Base-by-base conservation (phyloP, 768 basidiomycete genomes). In the Jaapia argillacea region DNA sequence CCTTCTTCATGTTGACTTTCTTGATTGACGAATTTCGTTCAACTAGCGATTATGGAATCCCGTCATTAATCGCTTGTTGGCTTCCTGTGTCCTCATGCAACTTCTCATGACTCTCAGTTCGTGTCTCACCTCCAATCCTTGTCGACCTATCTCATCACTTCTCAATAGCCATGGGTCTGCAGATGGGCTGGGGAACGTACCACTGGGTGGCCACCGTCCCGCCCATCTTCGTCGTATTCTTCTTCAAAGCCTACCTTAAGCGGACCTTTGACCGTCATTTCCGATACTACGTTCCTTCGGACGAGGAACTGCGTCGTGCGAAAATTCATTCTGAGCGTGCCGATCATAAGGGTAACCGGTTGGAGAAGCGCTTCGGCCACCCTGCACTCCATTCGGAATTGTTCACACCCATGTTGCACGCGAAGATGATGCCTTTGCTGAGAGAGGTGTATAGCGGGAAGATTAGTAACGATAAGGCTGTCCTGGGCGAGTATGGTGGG, bases 331-430 rank as follows among this genome's bases (percentile, higher is more conserved):
- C 89, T 0, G 77, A 83, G 42, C 77, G 79, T 38, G 73, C 77
- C 1, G 93, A 97, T 58, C 67, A 72, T 45, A 70, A 71, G 27
- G 72, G 81, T 43, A 73, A 84, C 56, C 75, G 85, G 25, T 75
- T 98, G 24, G 82, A 82, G 65, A 90, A 81, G 58, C 82, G 94
- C 23, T 99, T 98, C 64, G 87, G 93, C 1, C 96, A 99, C 59
- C 93, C 96, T 1, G 86, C 92, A 13, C 70, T 99, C 38, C 79
- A 91, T 51, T 63, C 75, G 10, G 89, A 93, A 42, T 70, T 94
- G 37, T 87, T 92, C 63, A 89, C 87, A 4, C 88, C 85, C 0
- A 85, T 88, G 85, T 59, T 91, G 41, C 88, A 89, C 52, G 79
- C 82, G 48, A 81, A 79, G 60, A 85, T 89, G 84, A 81, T 86